Base-by-base conservation (phyloP, 495 filamentous ascomycete species). In the Echria macrotheca region DNA sequence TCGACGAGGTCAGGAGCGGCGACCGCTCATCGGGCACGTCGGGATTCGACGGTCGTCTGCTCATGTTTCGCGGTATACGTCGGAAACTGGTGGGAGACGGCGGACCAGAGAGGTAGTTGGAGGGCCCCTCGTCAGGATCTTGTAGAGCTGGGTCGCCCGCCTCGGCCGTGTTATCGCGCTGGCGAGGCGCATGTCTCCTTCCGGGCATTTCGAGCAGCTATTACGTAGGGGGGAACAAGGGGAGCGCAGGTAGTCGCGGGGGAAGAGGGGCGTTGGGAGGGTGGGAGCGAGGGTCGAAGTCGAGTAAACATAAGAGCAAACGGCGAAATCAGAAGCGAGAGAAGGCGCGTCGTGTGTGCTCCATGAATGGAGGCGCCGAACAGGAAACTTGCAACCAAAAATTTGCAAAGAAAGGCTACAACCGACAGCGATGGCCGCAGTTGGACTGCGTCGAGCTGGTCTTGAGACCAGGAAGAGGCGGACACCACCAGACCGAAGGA, bases 1-100 rank as follows among this genome's bases (percentile, higher is more conserved):
- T 66, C 9, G 68, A 58, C 32, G 61, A 59, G 24, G 55, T 61
- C 15, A 79, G 61, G 22, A 79, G 66, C 8, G 74, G 50, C 12
- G 72, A 68, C 37, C 63, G 62, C 63, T 79, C 75, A 55, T 76
- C 74, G 6, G 71, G 59, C 19, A 50, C 32, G 10, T 69, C 70
- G 10, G 65, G 48, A 24, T 49, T 48, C 41, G 69, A 69, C 10
- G 62, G 52, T n/a, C 61, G 51, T 36, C 62, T 49, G 39, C 46
- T 53, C 55, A 54, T 52, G 44, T 21, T 38, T 24, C 47, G 19
- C 31, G n/a, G 47, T n/a, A 24, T 55, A 5, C 65, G 58, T 35
- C 64, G 57, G 36, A 52, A 51, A 33, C 33, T 47, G 12, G 56
- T 58, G 11, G 64, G 62, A 3, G 60, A 65, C 48, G 50, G 46